Conservation (phyloP, 2,329 filamentous ascomycete genomes). For the Pezizomycotina sp. region DNA sequence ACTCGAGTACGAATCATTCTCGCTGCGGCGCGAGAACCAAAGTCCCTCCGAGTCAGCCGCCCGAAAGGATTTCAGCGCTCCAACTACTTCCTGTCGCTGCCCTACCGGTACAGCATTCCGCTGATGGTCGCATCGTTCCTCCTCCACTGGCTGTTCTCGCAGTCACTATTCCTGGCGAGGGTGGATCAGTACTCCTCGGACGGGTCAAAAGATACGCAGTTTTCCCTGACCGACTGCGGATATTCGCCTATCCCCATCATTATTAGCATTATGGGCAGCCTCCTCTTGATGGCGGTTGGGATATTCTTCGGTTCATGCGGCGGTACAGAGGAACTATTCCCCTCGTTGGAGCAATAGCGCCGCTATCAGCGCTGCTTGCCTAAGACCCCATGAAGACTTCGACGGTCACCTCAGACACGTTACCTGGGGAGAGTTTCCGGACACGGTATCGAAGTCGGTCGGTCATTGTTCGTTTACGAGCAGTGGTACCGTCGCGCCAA, state of each 20-base stretch:
- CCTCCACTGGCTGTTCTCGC: slow-evolving; percentile 37
- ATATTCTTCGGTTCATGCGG: slow-evolving; percentile 1
- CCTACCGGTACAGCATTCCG: slow-evolving; percentile 33
- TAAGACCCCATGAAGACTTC: no score
- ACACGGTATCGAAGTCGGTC: no score
- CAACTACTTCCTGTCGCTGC: slow-evolving; percentile 34
- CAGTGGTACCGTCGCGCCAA: no score
- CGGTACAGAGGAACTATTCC: slow-evolving; percentile 1
- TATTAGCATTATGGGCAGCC: slow-evolving; percentile 1
- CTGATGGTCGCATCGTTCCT: slow-evolving; percentile 28
- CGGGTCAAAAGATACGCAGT: slow-evolving; percentile 10
- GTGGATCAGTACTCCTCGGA: slow-evolving; percentile 26
- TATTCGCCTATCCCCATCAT: slow-evolving; percentile 23
- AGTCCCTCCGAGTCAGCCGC: slow-evolving; percentile 32
- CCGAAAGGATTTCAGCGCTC: slow-evolving; percentile 31
- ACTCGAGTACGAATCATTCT: slow-evolving; percentile 27
- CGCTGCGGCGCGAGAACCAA: slow-evolving; percentile 24
- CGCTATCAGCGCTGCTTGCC: slow-evolving; percentile 15
- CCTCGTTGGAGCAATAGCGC: slow-evolving; percentile 7
- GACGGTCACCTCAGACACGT: no score
- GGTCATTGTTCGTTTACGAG: no score
- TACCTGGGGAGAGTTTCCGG: no score
- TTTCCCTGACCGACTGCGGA: slow-evolving; percentile 18
- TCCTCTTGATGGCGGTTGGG: slow-evolving; percentile 1
- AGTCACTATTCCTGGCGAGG: slow-evolving; percentile 33